Conservation (phyloP, 768 basidiomycete genomes). For the Gyrodon lividus region DNA sequence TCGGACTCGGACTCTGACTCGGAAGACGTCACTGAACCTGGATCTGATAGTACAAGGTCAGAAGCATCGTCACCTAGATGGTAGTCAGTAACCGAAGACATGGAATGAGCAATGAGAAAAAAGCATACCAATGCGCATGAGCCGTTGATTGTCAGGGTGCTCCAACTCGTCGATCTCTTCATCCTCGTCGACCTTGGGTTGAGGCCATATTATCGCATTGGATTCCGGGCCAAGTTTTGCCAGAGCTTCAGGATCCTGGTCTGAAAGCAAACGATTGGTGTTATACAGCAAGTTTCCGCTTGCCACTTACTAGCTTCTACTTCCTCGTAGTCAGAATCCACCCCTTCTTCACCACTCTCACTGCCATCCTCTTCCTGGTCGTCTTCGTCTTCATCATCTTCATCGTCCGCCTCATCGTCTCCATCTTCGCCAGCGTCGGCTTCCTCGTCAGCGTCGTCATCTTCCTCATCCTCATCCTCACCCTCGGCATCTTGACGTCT, state of each 20-base stretch:
- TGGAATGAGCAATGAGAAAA: background rate
- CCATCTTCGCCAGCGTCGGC: constrained; percentile 27
- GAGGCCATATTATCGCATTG: constrained; percentile 83
- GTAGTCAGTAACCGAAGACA: constrained; percentile 2
- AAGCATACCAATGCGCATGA: constrained; percentile 69
- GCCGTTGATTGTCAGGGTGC: constrained; percentile 65
- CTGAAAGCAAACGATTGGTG: constrained; percentile 31
- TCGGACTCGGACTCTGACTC: constrained; percentile 46
- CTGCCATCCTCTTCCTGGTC: constrained; percentile 31
- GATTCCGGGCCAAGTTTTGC: constrained; percentile 62
- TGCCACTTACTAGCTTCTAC: constrained; percentile 59
- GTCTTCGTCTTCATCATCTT: constrained; percentile 37
- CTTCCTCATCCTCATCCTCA: constrained; percentile 32
- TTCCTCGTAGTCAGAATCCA: constrained; percentile 66
- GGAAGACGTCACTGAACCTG: constrained; percentile 53
- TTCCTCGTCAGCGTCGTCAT: constrained; percentile 31
- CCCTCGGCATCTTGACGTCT: constrained; percentile 35
- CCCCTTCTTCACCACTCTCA: constrained; percentile 28
- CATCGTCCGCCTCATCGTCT: constrained; percentile 22
- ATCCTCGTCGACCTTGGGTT: constrained; percentile 53
- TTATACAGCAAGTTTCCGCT: background rate
- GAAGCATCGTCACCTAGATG: constrained; percentile 53
- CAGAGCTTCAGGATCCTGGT: constrained; percentile 44
- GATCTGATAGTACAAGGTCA: constrained; percentile 63
- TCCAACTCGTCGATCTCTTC: constrained; percentile 63